Conservation (phyloP, 257 asterid species). For the Perilla frutescens region DNA sequence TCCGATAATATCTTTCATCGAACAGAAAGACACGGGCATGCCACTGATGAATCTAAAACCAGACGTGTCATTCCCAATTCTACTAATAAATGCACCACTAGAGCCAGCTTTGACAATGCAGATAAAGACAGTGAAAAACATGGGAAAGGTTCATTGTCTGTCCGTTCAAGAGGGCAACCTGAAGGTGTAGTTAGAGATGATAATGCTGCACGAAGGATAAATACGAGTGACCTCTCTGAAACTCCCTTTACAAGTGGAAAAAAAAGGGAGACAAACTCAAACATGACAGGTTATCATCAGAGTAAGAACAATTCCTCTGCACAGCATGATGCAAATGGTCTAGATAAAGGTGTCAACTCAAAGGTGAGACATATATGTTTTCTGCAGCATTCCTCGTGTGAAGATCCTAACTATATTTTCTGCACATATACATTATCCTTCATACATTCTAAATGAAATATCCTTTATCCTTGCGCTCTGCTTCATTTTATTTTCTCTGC, state of each 20-base stretch:
- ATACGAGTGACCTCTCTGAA: background rate
- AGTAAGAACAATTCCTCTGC: conserved; percentile 35
- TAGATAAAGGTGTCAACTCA: conserved; percentile 22
- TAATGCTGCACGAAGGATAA: conserved; percentile 18
- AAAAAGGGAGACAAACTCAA: conserved; percentile 30
- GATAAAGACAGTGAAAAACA: conserved; percentile 27
- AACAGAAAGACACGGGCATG: background rate
- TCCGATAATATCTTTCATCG: background rate
- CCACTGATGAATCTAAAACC: background rate
- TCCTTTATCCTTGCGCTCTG: background rate
- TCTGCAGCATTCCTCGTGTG: background rate
- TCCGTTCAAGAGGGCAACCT: conserved; percentile 31
- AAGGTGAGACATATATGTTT: conserved; percentile 37
- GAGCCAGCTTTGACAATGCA: background rate
- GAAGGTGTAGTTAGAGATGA: background rate
- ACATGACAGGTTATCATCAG: conserved; percentile 34
- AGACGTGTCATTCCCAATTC: background rate
- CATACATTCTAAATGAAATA: no score
- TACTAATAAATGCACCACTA: conserved; percentile 1
- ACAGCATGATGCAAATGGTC: conserved; percentile 23
- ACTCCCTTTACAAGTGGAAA: conserved; percentile 22
- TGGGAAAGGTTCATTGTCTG: conserved; percentile 21
- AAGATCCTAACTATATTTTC: background rate
- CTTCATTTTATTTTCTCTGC: background rate
- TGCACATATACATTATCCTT: background rate